These are phyloP conservation scores for Rhizoctonia solani DNA, from an alignment of 1,284 basidiomycete species.

Conservation along the genomic window DNA sequence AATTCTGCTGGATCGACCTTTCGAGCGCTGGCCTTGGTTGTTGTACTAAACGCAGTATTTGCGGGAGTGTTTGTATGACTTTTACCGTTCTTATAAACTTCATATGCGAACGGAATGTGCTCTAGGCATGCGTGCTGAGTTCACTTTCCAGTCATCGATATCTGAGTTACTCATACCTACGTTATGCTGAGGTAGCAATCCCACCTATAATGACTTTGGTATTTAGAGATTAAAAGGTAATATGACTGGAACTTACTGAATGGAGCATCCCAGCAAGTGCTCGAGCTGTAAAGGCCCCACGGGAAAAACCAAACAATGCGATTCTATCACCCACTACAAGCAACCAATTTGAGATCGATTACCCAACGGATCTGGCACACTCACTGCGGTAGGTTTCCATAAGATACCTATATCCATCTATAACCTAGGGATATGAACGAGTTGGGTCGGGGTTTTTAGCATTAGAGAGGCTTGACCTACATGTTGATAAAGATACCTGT, in stretches of 20 bases:
- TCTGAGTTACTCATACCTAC: conserved; percentile 2
- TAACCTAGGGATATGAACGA: conserved; percentile 14
- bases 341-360: neutral
- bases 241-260: neutral
- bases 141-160: no score
- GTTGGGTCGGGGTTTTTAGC: neutral
- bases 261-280: conserved; percentile 37
- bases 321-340: conserved; percentile 31
- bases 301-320: conserved; percentile 35
- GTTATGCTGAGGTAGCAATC: conserved; percentile 25
- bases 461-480: neutral
- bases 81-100: conserved; percentile 29
- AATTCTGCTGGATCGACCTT: conserved; percentile 22
- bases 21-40: neutral
- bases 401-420: conserved; percentile 26
- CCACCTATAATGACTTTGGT: neutral
- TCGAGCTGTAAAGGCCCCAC: conserved; percentile 36
- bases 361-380: neutral
- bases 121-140: conserved; percentile 20
- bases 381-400: conserved; percentile 23
- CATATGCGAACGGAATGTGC: conserved; percentile 39
- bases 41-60: neutral
- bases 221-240: neutral
- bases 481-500: conserved; percentile 33
- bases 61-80: neutral